These are phyloP conservation scores for Hysterium pulicare DNA, from an alignment of 2,329 filamentous ascomycete species.

Conservation along the genomic window DNA sequence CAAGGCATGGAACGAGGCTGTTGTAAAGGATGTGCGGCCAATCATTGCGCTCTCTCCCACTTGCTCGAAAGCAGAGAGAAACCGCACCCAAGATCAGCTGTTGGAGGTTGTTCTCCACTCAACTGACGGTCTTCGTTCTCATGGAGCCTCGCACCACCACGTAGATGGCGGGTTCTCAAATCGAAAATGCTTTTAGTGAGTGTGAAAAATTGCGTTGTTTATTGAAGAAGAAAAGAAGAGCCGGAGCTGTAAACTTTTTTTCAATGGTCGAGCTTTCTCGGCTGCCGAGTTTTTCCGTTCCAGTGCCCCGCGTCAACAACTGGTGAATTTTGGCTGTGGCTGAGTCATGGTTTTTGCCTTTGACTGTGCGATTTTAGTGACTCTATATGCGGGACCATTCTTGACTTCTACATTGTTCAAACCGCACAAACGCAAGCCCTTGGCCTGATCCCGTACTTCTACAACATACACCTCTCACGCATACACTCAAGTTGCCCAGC, in stretches of 20 bases:
- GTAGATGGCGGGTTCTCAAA: constrained; percentile 43
- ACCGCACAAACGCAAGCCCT: too few relatives aligned
- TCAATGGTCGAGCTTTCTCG: constrained; percentile 12
- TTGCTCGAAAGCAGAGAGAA: constrained; percentile 43
- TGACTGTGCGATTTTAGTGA: constrained; percentile 26
- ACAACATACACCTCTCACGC: not conserved
- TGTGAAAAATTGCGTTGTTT: constrained; percentile 58
- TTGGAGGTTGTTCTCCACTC: constrained; percentile 50
- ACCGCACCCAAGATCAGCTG: constrained; percentile 59
- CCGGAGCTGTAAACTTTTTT: constrained; percentile 22
- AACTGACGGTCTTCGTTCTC: constrained; percentile 58
- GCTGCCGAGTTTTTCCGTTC: constrained; percentile 15
- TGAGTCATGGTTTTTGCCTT: constrained; percentile 35
- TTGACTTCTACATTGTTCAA: not conserved
- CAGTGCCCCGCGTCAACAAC: constrained; percentile 23
- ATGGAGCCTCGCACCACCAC: constrained; percentile 45
- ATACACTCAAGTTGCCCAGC: constrained; percentile 19
- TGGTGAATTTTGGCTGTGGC: constrained; percentile 2
- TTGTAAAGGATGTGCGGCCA: constrained; percentile 58
- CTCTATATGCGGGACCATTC: not conserved
- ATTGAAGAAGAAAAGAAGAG: constrained; percentile 35
- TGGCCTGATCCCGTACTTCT: not conserved
- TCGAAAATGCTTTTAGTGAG: constrained; percentile 59
- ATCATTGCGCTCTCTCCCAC: constrained; percentile 60
- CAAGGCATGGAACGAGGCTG: too few relatives aligned